Base-by-base conservation (phyloP, 306 rosid species). In the Ormosia emarginata region DNA sequence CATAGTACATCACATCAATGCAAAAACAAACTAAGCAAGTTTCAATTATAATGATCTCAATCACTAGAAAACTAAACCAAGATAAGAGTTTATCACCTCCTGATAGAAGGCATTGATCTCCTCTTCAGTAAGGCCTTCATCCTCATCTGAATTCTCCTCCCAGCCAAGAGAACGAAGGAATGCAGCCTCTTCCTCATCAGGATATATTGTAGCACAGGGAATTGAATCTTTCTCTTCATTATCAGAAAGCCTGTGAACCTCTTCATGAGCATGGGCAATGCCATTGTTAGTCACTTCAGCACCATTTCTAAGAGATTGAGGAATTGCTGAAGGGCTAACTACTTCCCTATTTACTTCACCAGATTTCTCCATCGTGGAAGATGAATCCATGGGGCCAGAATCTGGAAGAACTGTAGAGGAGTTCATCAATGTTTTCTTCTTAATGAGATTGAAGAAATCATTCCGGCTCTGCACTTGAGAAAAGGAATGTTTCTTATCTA, bases 131-230 rank as follows among this genome's bases (percentile, higher is more conserved):
- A 95, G 97, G 44, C 93, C 98, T 71, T 85, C 98, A 75, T 93
- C 98, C 85, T 93, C 97, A 67, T 88, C 96, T 64, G 90, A 81
- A 87, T 86, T 90, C 79, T 95, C 98, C 67, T 95, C 98, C 99
- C 99, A 95, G 72, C 99, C 99, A 87, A 95, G 98, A 68, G 99
- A 95, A 49, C 94, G 94, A 77, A 95, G 99, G 83, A 95, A 95
- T 43, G 95, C 94, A 87, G 90, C 92, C 84, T 95, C 99, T 87
- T 95, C 96, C 84, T 95, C 98, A 43, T 95, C 98, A 3, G 92
- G 93, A 85, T 84, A 87, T 77, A 87, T 70, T 6, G 91, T 83
- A 78, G 81, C 92, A 82, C 81, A 77, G 57, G 85, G 69, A 77
- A 59, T 83, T 66, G 77, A 56, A 80, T 76, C 81, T 55, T 82